Percentiles rank a stretch among this genome's conserved stretches.
phyloP scores from a whole-genome alignment of 2,329 filamentous ascomycete species.

The Corniculantispora saksenae region DNA sequence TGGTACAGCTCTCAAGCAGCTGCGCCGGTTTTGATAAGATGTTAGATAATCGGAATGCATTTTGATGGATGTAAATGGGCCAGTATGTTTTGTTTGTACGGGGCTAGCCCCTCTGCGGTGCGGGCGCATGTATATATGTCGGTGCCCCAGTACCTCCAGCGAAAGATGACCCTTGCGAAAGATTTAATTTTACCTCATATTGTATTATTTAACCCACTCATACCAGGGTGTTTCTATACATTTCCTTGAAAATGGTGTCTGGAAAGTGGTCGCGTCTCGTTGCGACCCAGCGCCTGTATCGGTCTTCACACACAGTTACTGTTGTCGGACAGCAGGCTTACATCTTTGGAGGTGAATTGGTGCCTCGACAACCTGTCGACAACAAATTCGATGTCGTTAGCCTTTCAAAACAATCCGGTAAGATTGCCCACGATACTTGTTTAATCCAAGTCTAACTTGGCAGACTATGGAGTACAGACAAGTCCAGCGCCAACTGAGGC shows the following conservation, averaged over 20 bases:
- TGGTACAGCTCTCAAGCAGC: too few relatives aligned
- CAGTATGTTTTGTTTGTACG: background rate
- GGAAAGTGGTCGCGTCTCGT: constrained; percentile 8
- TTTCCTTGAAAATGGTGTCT: constrained; percentile 20
- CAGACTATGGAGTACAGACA: constrained; percentile 20
- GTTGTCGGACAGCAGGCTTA: constrained; percentile 40
- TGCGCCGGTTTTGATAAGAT: background rate
- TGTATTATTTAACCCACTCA: too few relatives aligned
- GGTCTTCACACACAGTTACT: constrained; percentile 52
- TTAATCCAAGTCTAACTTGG: background rate
- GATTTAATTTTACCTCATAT: too few relatives aligned
- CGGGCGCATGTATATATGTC: too few relatives aligned
- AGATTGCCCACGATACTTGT: background rate
- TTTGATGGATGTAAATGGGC: background rate
- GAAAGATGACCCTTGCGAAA: too few relatives aligned
- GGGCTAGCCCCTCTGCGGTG: too few relatives aligned
- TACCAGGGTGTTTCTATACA: too few relatives aligned
- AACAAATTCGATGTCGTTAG: constrained; percentile 45
- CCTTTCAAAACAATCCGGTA: constrained; percentile 23
- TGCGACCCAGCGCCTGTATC: constrained; percentile 37
- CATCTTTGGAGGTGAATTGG: constrained; percentile 55
- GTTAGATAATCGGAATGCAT: constrained; percentile 11
- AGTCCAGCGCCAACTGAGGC: constrained; percentile 26
- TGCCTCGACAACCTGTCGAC: constrained; percentile 52
- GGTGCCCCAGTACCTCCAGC: too few relatives aligned